Evolutionary conservation across 768 basidiomycete genomes (phyloP).

Genomic region (Tricholoma bakamatsutake): DNA sequence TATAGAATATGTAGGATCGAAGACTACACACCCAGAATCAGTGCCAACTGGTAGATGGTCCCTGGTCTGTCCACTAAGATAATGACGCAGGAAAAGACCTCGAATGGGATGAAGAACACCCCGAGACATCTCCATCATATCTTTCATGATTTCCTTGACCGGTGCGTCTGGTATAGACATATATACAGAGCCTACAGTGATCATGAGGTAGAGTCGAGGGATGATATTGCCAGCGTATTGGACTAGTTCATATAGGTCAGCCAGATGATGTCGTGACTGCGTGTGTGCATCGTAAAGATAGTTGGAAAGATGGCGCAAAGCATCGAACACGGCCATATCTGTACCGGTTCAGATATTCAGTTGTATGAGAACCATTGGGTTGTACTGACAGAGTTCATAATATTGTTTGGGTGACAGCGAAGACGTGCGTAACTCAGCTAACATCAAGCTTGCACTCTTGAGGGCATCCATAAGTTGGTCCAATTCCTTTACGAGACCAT

Average conservation of each 20-base stretch:
- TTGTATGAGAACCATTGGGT: background rate
- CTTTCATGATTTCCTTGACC: slow-evolving; percentile 99
- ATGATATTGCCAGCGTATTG: slow-evolving; percentile 98
- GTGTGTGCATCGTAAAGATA: slow-evolving; percentile 96
- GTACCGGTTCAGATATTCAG: slow-evolving; percentile 3
- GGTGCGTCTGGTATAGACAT: slow-evolving; percentile 98
- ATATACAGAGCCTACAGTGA: slow-evolving; percentile 98
- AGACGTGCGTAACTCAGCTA: slow-evolving; percentile 91
- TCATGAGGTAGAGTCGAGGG: slow-evolving; percentile 95
- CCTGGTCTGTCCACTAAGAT: slow-evolving; percentile 93
- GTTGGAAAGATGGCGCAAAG: slow-evolving; percentile 88
- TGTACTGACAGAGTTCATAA: slow-evolving; percentile 85
- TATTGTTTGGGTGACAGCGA: slow-evolving; percentile 95
- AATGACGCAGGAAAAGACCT: slow-evolving; percentile 92
- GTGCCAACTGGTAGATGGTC: slow-evolving; percentile 90
- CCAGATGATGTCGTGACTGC: slow-evolving; percentile 88
- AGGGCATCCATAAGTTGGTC: slow-evolving; percentile 99
- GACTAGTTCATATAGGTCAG: slow-evolving; percentile 98
- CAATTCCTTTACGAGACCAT: slow-evolving; percentile 52
- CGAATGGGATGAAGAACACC: slow-evolving; percentile 97
- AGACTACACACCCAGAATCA: slow-evolving; percentile 63
- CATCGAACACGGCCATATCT: slow-evolving; percentile 99
- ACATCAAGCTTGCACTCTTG: slow-evolving; percentile 96
- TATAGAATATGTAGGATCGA: slow-evolving; percentile 2
- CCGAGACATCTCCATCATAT: slow-evolving; percentile 99